A percentile compares a stretch with the other conserved stretches of the same genome.
These are phyloP conservation scores for Fusarium guadeloupense DNA, from an alignment of 2,329 filamentous ascomycete genomes.

Conservation along the genomic window DNA sequence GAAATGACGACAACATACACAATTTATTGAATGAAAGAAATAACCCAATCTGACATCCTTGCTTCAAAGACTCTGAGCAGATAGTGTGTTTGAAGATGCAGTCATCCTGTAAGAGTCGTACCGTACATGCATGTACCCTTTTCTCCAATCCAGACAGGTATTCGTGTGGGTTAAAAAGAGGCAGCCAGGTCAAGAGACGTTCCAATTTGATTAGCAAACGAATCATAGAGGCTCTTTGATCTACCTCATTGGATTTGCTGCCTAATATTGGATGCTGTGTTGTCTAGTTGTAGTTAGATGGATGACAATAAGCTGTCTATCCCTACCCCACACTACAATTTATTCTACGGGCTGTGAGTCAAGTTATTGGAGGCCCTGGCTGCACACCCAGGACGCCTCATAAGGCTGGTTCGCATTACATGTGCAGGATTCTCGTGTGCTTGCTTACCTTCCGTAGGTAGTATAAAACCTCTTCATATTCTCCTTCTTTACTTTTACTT, in stretches of 20 bases:
- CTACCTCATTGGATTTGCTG: conserved; percentile 12
- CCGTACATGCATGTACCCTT: conserved; percentile 1
- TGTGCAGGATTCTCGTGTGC: conserved; percentile 13
- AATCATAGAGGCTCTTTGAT: background rate
- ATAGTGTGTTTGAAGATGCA: conserved; percentile 8
- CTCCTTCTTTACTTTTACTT: background rate
- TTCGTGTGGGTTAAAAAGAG: conserved; percentile 2
- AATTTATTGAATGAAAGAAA: background rate
- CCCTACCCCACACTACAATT: conserved; percentile 13
- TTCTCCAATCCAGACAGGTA: conserved; percentile 7
- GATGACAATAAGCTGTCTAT: conserved; percentile 4
- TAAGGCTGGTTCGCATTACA: conserved; percentile 14
- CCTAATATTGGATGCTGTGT: conserved; percentile 18
- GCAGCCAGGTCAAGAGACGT: conserved; percentile 3
- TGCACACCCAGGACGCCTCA: background rate
- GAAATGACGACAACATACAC: conserved; percentile 15
- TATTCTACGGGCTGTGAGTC: conserved; percentile 27
- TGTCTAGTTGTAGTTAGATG: conserved; percentile 16
- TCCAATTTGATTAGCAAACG: background rate
- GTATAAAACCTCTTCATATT: conserved; percentile 21
- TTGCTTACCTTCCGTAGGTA: background rate
- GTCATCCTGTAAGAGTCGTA: conserved; percentile 18
- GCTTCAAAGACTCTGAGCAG: background rate
- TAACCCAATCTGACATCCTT: background rate
- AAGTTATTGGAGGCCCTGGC: no score